These are phyloP conservation scores for Penicillium odoratum DNA, from an alignment of 495 filamentous ascomycete species.

Conservation along the genomic window DNA sequence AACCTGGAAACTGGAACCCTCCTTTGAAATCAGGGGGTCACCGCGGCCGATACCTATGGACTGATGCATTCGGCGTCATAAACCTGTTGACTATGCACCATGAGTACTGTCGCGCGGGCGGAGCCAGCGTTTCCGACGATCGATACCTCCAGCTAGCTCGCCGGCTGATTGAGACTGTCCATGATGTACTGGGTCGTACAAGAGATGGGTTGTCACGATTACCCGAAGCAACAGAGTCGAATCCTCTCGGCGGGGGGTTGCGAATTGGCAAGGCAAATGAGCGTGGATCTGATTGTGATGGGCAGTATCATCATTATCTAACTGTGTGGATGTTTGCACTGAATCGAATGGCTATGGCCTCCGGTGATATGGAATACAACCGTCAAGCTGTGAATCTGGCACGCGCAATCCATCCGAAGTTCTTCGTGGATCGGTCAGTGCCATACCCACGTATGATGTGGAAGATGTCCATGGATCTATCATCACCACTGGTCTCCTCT, in stretches of 20 bases:
- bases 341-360: slow-evolving; percentile 57
- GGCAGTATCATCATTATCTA: slow-evolving; percentile 69
- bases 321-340: slow-evolving; percentile 73
- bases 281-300: slow-evolving; percentile 56
- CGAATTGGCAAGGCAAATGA: slow-evolving; percentile 62
- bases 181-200: slow-evolving; percentile 55
- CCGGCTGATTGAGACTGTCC: slow-evolving; percentile 54
- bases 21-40: slow-evolving; percentile 59
- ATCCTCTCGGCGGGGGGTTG: slow-evolving; percentile 60
- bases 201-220: slow-evolving; percentile 51
- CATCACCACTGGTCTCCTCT: slow-evolving; percentile 47
- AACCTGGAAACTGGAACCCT: slow-evolving; percentile 41
- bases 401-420: slow-evolving; percentile 57
- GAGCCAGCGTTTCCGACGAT: slow-evolving; percentile 5
- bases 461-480: slow-evolving; percentile 61
- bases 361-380: slow-evolving; percentile 52
- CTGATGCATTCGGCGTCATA: slow-evolving; percentile 67
- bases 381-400: slow-evolving; percentile 57
- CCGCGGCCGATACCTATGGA: slow-evolving; percentile 68
- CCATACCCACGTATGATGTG: slow-evolving; percentile 54
- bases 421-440: slow-evolving; percentile 45
- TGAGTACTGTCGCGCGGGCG: slow-evolving; percentile 27
- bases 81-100: slow-evolving; percentile 63
- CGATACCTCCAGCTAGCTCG: slow-evolving; percentile 56
- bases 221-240: slow-evolving; percentile 52